phyloP scores from a whole-genome alignment of 2,329 filamentous ascomycete species.

The Ophiocordyceps camponoti-rufipedis region DNA sequence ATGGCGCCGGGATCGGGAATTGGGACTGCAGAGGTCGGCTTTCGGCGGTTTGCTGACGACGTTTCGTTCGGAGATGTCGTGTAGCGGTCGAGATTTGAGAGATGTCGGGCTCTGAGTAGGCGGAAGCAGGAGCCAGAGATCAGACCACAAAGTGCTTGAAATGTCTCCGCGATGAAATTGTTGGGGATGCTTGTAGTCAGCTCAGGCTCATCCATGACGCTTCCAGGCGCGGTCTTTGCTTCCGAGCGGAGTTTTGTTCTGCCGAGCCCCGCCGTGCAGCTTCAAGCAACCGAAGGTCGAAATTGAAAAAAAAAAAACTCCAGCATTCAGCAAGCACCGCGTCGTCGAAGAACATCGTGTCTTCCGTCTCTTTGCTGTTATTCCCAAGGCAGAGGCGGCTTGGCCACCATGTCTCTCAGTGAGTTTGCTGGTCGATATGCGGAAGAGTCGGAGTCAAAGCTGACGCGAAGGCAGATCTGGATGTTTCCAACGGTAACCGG shows the following conservation, averaged over 20 bases:
- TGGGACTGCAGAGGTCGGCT: neutral
- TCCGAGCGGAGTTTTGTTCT: constrained; percentile 8
- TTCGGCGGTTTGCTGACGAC: neutral
- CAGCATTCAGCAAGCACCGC: neutral
- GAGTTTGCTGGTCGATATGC: constrained; percentile 8
- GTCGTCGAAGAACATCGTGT: neutral
- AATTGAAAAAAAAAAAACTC: neutral
- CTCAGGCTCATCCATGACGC: too few relatives aligned
- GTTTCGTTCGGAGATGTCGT: too few relatives aligned
- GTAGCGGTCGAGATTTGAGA: too few relatives aligned
- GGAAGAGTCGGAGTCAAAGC: constrained; percentile 7
- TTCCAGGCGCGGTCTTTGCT: constrained; percentile 9
- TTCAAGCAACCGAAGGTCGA: neutral
- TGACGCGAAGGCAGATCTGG: constrained; percentile 44
- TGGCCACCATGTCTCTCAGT: constrained; percentile 20
- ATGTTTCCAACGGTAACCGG: constrained; percentile 60
- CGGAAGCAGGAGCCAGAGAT: too few relatives aligned
- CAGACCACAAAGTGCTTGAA: too few relatives aligned
- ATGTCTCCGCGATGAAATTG: too few relatives aligned
- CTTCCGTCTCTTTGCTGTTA: neutral
- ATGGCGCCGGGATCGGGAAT: neutral
- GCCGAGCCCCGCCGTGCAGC: constrained; percentile 12
- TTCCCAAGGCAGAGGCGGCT: constrained; percentile 8
- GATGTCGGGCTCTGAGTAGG: too few relatives aligned
- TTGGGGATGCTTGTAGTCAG: too few relatives aligned